Base-by-base conservation (phyloP, 2,329 filamentous ascomycete genomes). In the Diaporthe aspalathi region DNA sequence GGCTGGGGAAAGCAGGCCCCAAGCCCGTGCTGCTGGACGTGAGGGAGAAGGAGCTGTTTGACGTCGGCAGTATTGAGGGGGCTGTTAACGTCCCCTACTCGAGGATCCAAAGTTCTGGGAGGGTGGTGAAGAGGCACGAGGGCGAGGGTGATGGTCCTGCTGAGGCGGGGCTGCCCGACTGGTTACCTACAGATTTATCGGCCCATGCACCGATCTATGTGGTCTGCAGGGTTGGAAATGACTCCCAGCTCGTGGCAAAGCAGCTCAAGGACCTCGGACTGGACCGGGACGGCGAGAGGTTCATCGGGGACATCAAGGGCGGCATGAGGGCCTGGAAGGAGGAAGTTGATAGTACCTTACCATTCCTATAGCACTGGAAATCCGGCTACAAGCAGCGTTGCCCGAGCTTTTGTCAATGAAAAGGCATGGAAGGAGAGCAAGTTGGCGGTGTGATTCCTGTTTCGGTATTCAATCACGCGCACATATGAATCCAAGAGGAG, bases 1-100 rank as follows among this genome's bases (percentile, higher is more conserved):
- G 12, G 35, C 6, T 38, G 11, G 35, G 12, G 35, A 38, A 12
- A 11, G 40, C 38, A 75, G 77, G 2, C 40, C 29, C 4, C 2
- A 9, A 6, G 12, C 89, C 92, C 67, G 78, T 93, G 1, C 81
- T 98, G 2, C 80, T 98, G 2, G 96, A 98, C 75, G 94, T 97
- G 1, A 87, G 96, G 2, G 94, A 97, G 75, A 90, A 90, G 76
- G 93, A 94, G 35, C 94, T 97, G 73, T 98, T 93, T 75, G 91
- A 92, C 20, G 90, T 98, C 54, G 94, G 92, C 74, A 90, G 87
- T 73, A 85, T 99, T 9, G 84, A 90, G 0, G 92, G 92, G 0
- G 94, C 93, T 32, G 82, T 97, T 65, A 98, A 94, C 75, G 80
- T 94, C 0, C 93, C 90, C 0, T 93, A 92, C 76, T 92, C 89